Evolutionary conservation across 164 flowering plant genomes (phyloP).

Genomic region (Umbilicus rupestris): DNA sequence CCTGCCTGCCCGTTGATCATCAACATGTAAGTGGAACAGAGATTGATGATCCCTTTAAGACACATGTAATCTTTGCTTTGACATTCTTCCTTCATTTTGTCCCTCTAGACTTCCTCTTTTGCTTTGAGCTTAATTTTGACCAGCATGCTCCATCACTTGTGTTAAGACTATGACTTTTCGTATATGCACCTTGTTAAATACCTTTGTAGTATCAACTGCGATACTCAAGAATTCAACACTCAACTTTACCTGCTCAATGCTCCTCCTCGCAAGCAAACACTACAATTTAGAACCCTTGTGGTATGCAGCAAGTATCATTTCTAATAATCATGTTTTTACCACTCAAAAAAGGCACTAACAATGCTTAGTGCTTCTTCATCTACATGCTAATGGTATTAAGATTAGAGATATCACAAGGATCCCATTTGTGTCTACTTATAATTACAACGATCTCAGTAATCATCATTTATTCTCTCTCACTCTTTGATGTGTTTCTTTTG

Average conservation of each 20-base stretch:
- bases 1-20: neutral
- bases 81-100: slow-evolving; percentile 6
- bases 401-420: too few species aligned
- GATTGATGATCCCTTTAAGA: neutral
- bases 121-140: slow-evolving; percentile 4
- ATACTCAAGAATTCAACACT: too few species aligned
- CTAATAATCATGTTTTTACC: neutral
- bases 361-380: too few species aligned
- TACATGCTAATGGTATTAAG: too few species aligned
- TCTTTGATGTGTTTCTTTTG: neutral
- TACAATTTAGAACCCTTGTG: neutral
- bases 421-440: neutral
- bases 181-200: too few species aligned
- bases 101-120: neutral
- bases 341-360: neutral
- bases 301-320: neutral
- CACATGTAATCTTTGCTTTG: neutral
- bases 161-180: neutral
- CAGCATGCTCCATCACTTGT: slow-evolving; percentile 1
- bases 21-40: neutral
- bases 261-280: neutral
- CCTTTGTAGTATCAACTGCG: too few species aligned
- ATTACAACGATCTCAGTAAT: neutral
- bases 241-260: neutral
- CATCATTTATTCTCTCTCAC: too few species aligned